Percentiles rank a stretch among this genome's conserved stretches.
Evolutionary conservation across 139 green algal genomes (phyloP).

Genomic region (Chlamydomonas incerta): DNA sequence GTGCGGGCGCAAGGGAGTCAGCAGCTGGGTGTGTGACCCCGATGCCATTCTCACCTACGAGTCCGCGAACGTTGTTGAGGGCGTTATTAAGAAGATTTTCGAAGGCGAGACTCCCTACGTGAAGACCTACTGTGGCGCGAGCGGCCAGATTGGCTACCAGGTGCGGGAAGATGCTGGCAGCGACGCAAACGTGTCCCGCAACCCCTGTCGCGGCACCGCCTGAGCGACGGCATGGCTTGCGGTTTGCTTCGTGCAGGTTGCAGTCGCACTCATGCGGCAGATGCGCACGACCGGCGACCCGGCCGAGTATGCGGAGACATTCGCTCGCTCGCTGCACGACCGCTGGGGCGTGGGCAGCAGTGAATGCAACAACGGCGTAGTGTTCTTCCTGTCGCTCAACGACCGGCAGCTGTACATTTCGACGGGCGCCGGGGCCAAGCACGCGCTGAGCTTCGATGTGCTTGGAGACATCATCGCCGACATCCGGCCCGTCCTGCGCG

Average conservation of each 20-base stretch:
- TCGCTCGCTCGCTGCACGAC: constrained; percentile 67
- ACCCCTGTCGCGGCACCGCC: neutral
- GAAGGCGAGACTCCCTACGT: constrained; percentile 59
- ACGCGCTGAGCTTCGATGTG: constrained; percentile 22
- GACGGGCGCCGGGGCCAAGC: constrained; percentile 37
- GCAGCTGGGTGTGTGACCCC: constrained; percentile 67
- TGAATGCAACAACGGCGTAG: constrained; percentile 75
- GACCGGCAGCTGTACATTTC: constrained; percentile 73
- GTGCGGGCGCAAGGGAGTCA: constrained; percentile 22
- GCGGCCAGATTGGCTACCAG: constrained; percentile 33
- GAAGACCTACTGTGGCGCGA: constrained; percentile 11
- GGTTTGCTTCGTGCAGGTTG: constrained; percentile 57
- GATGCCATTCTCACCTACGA: constrained; percentile 57
- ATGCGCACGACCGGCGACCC: constrained; percentile 46
- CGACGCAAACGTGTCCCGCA: neutral
- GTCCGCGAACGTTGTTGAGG: constrained; percentile 60
- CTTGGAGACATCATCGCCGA: constrained; percentile 49
- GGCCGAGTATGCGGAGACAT: constrained; percentile 41
- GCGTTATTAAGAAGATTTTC: constrained; percentile 63
- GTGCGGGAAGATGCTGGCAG: neutral
- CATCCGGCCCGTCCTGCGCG: constrained; percentile 28
- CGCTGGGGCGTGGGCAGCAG: constrained; percentile 73
- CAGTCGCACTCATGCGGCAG: constrained; percentile 61
- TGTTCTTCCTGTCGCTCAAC: constrained; percentile 71
- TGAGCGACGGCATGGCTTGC: too few relatives aligned